Base-by-base conservation (phyloP, 2,329 filamentous ascomycete species). In the Penicillium sp. region DNA sequence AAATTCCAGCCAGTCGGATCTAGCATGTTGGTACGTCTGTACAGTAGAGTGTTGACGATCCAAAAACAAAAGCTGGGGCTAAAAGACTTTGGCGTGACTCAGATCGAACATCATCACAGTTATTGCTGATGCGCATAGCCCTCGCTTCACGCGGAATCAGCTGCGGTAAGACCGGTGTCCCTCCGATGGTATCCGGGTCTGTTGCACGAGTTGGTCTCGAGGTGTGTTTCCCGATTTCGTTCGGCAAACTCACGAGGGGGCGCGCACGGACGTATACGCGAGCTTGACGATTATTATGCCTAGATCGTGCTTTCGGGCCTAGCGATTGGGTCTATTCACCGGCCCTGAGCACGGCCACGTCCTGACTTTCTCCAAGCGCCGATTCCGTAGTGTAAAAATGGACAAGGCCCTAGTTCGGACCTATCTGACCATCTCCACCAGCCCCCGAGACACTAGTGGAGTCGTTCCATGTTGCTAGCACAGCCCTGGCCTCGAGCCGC, bases 251-350 rank as follows among this genome's bases (percentile, higher is more conserved):
- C 45, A 59, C 49, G 47, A 53, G 51, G 45, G 45, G 27, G 31
- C 29, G 48, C 52, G 63, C 63, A 63, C 61, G 55, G 63, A 62
- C 60, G 50, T 48, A 46, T 44, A 48, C 42, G 57, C 42, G 55
- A 59, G 51, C 54, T 64, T 61, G 57, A 60, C 43, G 55, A 59
- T 56, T 48, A 44, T 40, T 29, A 59, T 65, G 58, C 53, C 63
- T 63, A 64, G 62, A 64, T 65, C 54, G 51, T 58, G 45, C 27
- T 12, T 20, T 40, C 11, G 11, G 22, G 9, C 11, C 54, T 51
- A 56, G 58, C 45, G 41, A 41, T 40, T 55, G 51, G 53, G 46
- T 44, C 35, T 46, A 12, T 48, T 44, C 48, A 46, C 41, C 25
- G 22, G 46, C 9, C 23, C 22, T 25, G 46, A n/a, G 46, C 46